phyloP scores from a whole-genome alignment of 1,139 yeast genomes.

The Magnusiomyces magnusii region DNA sequence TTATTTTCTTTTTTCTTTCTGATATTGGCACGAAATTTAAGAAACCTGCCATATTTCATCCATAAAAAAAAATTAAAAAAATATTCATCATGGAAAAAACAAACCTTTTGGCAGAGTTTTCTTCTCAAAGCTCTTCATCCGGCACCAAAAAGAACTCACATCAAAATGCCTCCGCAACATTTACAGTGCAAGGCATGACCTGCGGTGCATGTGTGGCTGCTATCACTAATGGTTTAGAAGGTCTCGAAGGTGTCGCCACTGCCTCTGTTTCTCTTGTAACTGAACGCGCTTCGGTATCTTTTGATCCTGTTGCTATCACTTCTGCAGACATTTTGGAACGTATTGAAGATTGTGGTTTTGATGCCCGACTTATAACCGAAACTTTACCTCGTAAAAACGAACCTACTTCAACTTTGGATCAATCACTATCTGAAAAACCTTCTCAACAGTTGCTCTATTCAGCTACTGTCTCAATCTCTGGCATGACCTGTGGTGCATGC shows the following conservation, averaged over 20 bases:
- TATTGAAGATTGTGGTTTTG: slow-evolving; percentile 75
- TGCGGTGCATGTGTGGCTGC: slow-evolving; percentile 75
- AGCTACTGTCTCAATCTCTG: slow-evolving; percentile 20
- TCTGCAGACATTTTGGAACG: slow-evolving; percentile 38
- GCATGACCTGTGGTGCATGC: slow-evolving; percentile 86
- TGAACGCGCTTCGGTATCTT: slow-evolving; percentile 57
- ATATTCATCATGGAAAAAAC: not conserved
- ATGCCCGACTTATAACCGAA: slow-evolving; percentile 36
- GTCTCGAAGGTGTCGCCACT: slow-evolving; percentile 40
- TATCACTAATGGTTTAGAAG: slow-evolving; percentile 47
- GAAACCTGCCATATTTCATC: too few relatives aligned
- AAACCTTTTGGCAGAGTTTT: not conserved
- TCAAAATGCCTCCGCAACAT: not conserved
- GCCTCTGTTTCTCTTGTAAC: slow-evolving; percentile 49
- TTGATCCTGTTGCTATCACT: slow-evolving; percentile 32
- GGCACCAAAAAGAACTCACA: not conserved
- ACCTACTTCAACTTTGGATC: too few relatives aligned
- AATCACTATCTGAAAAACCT: not conserved
- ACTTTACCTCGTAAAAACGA: not conserved
- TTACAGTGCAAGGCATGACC: slow-evolving; percentile 48
- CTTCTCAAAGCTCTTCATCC: not conserved
- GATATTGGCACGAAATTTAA: not conserved
- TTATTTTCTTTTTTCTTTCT: not conserved
- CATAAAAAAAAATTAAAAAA: too few relatives aligned
- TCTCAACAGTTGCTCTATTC: not conserved